phyloP scores from a whole-genome alignment of 768 basidiomycete genomes.

The Termitomyces sp. region DNA sequence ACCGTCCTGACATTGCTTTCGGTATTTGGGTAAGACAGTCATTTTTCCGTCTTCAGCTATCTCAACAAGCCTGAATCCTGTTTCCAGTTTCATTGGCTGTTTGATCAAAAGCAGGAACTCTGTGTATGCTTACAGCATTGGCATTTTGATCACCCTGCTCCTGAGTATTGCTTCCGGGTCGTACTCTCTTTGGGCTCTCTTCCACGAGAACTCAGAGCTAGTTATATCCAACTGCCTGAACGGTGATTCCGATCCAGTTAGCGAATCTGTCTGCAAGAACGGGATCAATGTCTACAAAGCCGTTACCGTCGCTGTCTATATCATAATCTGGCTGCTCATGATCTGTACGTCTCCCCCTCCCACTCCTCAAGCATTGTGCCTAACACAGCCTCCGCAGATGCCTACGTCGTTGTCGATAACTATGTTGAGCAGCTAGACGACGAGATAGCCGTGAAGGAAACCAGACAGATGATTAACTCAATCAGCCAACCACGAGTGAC shows the following conservation, averaged over 20 bases:
- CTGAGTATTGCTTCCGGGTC: slow-evolving; percentile 44
- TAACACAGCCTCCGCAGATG: slow-evolving; percentile 30
- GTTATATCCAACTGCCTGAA: slow-evolving; percentile 37
- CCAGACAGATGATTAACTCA: slow-evolving; percentile 19
- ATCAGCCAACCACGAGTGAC: slow-evolving; percentile 16
- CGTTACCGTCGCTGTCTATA: slow-evolving; percentile 40
- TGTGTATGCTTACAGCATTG: slow-evolving; percentile 39
- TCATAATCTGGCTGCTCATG: slow-evolving; percentile 50
- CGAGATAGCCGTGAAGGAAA: slow-evolving; percentile 33
- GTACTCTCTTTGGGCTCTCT: slow-evolving; percentile 46
- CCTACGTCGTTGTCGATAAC: slow-evolving; percentile 46
- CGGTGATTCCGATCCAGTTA: slow-evolving; percentile 22
- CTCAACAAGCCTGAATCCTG: not conserved
- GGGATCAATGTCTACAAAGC: slow-evolving; percentile 40
- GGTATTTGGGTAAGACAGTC: slow-evolving; percentile 42
- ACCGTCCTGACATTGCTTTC: slow-evolving; percentile 45
- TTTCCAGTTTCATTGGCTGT: slow-evolving; percentile 38
- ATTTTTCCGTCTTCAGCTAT: not conserved
- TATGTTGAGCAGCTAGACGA: slow-evolving; percentile 54
- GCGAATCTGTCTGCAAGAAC: slow-evolving; percentile 37
- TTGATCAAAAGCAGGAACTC: slow-evolving; percentile 37
- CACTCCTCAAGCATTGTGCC: not conserved
- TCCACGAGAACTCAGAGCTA: slow-evolving; percentile 34
- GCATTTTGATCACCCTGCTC: slow-evolving; percentile 42
- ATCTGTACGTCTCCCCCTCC: slow-evolving; percentile 40